Evolutionary conservation across 1,284 basidiomycete genomes (phyloP), one percentile per base, ranked within the genome.

Genomic region (Afroboletus lepidellus): DNA sequence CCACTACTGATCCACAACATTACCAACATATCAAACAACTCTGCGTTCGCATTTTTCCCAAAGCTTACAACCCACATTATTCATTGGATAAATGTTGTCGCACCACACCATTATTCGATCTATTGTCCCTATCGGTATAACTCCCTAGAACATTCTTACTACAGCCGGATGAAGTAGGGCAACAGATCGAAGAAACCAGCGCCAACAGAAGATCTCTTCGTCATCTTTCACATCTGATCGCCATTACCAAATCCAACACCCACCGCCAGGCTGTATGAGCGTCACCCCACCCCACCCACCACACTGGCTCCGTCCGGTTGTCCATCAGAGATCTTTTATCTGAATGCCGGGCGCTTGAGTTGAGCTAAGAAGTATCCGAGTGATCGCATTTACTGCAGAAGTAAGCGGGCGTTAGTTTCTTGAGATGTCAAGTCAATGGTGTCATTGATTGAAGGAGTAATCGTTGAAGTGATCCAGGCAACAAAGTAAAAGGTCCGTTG

Each of bases 311-410:
- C 37, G 18, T 27, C 37, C 20, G 21, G 34, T n/a, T 8, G 38
- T 41, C 25, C 46, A 58, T 69, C 50, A 67, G 39, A 67, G 44
- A 43, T 69, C 67, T 46, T 64, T 71, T 62, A 92, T 80, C 58
- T 80, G 82, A 66, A 96, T 92, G 18, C 89, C 87, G 20, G 94
- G 94, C 16, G 93, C 93, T 65, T 90, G 87, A 33, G 83, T 84
- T 24, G 93, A 92, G 70, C 90, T 93, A 50, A 97, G 77, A 59
- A 92, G 77, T 21, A 94, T 85, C 58, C 85, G 84, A 33, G 74
- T 78, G 60, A 94, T 88, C 11, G 80, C 73, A 43, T 84, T 87
- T 25, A 83, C 90, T 91, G 30, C 5, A 50, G 18, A 5, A 38
- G 20, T 2, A 21, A 13, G 21, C 20, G 12, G 8, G 3, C 13